Evolutionary conservation across 148 eudicot species (phyloP), one percentile per base, ranked within the genome.

Genomic region (Drosera capensis): DNA sequence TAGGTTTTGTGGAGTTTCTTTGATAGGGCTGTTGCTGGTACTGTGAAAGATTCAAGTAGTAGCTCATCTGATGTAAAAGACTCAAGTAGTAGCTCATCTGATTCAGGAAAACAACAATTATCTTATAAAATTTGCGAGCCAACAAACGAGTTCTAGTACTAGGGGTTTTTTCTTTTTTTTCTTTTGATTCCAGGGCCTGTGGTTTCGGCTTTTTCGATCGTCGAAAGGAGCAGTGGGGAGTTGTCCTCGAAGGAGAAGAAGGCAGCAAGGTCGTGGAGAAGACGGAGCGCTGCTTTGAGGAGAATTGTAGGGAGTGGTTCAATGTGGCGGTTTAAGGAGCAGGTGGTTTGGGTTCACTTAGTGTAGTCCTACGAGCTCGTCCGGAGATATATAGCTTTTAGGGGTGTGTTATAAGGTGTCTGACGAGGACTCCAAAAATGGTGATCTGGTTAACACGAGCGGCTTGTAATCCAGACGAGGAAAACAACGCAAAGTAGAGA

Each of bases 381-480:
- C 59, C 8, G 80, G 85, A 60, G 93, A 90, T 61, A 84, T 84
- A 52, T 90, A 93, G 95, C 73, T 84, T 44, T 69, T 90, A 60
- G 95, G 97, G 1, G 72, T 75, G 47, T 80, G 93, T 57, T 90
- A 90, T 66, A 77, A 66, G 42, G 64, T 51, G 14, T 54, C 54
- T n/a, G n/a, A n/a, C 12, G 85, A 75, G 60, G 85, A 68, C 56
- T 68, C 74, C 0, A 25, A 65, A 19, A 45, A 57, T 44, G 45
- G 71, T 43, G 71, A 80, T 63, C 78, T 83, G 22, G 63, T 67
- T 53, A 63, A 53, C 34, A 73, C 69, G 52, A 67, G 61, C 40
- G 74, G 78, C 19, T 86, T 71, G n/a, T n/a, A n/a, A n/a, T n/a
- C n/a, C n/a, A n/a, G n/a, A n/a, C n/a, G n/a, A n/a, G n/a, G n/a